Evolutionary conservation across 495 filamentous ascomycete species (phyloP).

Genomic region (Staphylotrichum longicolle): DNA sequence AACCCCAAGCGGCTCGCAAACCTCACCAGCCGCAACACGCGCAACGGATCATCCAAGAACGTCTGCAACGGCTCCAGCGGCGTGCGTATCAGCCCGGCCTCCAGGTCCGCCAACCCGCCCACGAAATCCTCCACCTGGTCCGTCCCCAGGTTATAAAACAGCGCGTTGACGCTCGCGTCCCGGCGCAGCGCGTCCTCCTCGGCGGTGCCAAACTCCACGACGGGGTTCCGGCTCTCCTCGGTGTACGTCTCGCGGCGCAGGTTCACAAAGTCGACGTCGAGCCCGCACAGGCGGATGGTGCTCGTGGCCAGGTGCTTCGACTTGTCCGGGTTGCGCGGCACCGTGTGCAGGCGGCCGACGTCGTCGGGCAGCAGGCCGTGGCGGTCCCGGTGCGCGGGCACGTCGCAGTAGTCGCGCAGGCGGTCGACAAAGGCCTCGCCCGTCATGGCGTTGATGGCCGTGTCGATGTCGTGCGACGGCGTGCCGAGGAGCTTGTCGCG

Average conservation of each 20-base stretch:
- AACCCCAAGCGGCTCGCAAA: slow-evolving; percentile 87
- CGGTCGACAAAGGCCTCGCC: slow-evolving; percentile 78
- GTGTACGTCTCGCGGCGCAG: slow-evolving; percentile 87
- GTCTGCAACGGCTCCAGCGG: slow-evolving; percentile 87
- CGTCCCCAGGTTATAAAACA: slow-evolving; percentile 91
- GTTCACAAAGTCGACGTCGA: slow-evolving; percentile 94
- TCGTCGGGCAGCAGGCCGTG: slow-evolving; percentile 53
- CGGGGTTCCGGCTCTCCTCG: slow-evolving; percentile 80
- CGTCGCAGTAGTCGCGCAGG: slow-evolving; percentile 53
- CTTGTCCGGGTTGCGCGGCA: slow-evolving; percentile 90
- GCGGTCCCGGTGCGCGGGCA: slow-evolving; percentile 37
- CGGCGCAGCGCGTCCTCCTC: slow-evolving; percentile 85
- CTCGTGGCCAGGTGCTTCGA: slow-evolving; percentile 96
- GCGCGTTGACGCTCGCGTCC: slow-evolving; percentile 91
- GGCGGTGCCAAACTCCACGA: slow-evolving; percentile 91
- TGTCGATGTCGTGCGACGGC: slow-evolving; percentile 86
- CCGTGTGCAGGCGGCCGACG: slow-evolving; percentile 66
- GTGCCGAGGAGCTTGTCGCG: slow-evolving; percentile 88
- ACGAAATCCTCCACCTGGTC: slow-evolving; percentile 82
- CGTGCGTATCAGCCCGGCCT: slow-evolving; percentile 69
- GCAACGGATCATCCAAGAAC: slow-evolving; percentile 90
- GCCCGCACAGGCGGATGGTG: slow-evolving; percentile 77
- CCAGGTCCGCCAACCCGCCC: slow-evolving; percentile 72
- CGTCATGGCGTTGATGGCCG: slow-evolving; percentile 93
- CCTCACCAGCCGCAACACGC: slow-evolving; percentile 82